Conservation (phyloP, 352 stramenopile species). For the Plasmopara halstedii region DNA sequence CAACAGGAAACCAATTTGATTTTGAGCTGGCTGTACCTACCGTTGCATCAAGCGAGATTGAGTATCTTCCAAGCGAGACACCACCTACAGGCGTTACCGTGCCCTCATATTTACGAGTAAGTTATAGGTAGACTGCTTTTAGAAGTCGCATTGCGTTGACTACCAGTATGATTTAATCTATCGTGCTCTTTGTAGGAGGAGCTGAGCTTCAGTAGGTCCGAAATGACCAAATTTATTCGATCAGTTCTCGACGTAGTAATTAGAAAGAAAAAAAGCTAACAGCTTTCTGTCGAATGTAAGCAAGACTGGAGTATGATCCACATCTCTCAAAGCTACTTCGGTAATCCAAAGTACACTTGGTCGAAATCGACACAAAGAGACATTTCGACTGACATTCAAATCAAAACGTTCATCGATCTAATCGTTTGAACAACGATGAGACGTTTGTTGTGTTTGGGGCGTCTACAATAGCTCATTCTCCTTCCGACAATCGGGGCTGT, state of each 20-base stretch:
- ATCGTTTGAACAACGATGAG: too few species aligned
- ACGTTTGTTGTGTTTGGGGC: too few species aligned
- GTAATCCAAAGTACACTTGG: too few species aligned
- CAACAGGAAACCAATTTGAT: constrained; percentile 53
- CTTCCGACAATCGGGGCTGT: too few species aligned
- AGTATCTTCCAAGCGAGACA: constrained; percentile 68
- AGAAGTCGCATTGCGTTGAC: background rate
- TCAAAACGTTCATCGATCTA: too few species aligned
- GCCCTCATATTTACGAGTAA: constrained; percentile 67
- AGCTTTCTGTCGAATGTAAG: too few species aligned
- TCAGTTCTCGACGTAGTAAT: constrained; percentile 76
- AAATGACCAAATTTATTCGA: constrained; percentile 82
- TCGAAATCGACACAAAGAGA: too few species aligned
- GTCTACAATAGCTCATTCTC: too few species aligned
- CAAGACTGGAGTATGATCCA: too few species aligned
- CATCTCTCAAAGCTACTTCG: too few species aligned
- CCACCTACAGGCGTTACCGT: constrained; percentile 41
- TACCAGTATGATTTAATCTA: background rate
- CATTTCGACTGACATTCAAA: too few species aligned
- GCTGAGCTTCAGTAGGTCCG: constrained; percentile 66
- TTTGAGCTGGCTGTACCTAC: constrained; percentile 71
- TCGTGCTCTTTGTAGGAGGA: constrained; percentile 42
- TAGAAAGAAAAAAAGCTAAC: constrained; percentile 51
- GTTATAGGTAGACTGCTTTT: constrained; percentile 4
- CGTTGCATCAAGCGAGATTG: constrained; percentile 60